Evolutionary conservation across 2,329 filamentous ascomycete species (phyloP).

Genomic region (Verticillium nonalfalfae): DNA sequence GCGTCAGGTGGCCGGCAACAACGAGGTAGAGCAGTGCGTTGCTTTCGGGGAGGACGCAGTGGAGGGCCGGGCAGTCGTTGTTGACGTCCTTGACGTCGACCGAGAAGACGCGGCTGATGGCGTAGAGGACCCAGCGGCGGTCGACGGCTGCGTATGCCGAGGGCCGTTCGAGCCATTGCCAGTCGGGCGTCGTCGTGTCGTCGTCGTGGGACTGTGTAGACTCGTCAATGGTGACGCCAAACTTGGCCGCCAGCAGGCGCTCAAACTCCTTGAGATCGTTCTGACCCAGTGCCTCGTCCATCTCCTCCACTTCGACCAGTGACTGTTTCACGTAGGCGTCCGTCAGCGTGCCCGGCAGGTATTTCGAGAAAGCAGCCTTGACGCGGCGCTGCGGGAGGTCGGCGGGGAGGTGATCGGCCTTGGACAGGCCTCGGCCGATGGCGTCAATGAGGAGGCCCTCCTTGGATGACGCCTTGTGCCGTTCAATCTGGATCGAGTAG

Average conservation of each 20-base stretch:
- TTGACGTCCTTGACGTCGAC: slow-evolving; percentile 33
- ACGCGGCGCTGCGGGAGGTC: slow-evolving; percentile 5
- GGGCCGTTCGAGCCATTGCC: slow-evolving; percentile 40
- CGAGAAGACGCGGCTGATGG: slow-evolving; percentile 55
- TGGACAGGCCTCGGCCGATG: slow-evolving; percentile 53
- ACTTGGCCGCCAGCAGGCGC: slow-evolving; percentile 38
- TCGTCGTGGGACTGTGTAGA: slow-evolving; percentile 7
- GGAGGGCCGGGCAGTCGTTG: slow-evolving; percentile 20
- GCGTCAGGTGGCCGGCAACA: slow-evolving; percentile 52
- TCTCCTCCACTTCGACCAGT: slow-evolving; percentile 34
- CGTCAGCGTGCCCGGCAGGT: slow-evolving; percentile 44
- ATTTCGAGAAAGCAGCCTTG: slow-evolving; percentile 12
- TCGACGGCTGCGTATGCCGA: slow-evolving; percentile 49
- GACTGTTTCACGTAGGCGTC: slow-evolving; percentile 41
- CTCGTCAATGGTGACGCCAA: slow-evolving; percentile 20
- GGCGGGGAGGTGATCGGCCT: slow-evolving; percentile 6
- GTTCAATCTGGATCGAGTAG: slow-evolving; percentile 63
- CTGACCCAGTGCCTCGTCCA: slow-evolving; percentile 39
- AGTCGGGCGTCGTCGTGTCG: slow-evolving; percentile 30
- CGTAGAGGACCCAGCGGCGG: slow-evolving; percentile 58
- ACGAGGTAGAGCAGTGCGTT: slow-evolving; percentile 53
- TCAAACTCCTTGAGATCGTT: slow-evolving; percentile 45
- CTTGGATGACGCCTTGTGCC: slow-evolving; percentile 47
- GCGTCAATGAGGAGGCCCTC: slow-evolving; percentile 67
- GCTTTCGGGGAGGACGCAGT: slow-evolving; percentile 41